phyloP scores from a whole-genome alignment of 139 green algal genomes.

The Picochlorum sp. region DNA sequence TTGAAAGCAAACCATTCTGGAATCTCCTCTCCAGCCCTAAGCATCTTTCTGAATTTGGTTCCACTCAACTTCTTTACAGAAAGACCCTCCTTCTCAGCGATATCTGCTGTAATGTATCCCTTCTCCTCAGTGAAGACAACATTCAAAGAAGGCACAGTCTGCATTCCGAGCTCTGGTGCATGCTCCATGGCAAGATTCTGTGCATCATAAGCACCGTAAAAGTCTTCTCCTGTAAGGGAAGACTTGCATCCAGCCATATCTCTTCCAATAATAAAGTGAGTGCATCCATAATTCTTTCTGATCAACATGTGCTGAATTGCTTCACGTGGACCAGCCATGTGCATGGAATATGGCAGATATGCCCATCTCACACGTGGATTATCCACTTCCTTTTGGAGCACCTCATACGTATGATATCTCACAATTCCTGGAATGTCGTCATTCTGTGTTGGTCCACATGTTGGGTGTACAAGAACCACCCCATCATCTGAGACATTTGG shows the following conservation, averaged over 20 bases:
- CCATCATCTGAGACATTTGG: constrained; percentile 56
- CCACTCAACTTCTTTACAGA: constrained; percentile 77
- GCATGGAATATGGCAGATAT: constrained; percentile 93
- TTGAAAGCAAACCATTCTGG: constrained; percentile 97
- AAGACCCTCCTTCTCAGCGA: constrained; percentile 61
- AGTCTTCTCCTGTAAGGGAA: constrained; percentile 75
- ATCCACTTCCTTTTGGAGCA: constrained; percentile 75
- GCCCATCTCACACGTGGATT: constrained; percentile 78
- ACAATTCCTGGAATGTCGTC: constrained; percentile 94
- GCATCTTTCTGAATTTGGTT: constrained; percentile 91
- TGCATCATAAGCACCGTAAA: constrained; percentile 77
- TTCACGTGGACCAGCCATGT: constrained; percentile 88
- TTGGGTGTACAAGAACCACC: constrained; percentile 85
- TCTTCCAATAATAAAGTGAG: constrained; percentile 93
- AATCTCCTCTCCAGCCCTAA: constrained; percentile 81
- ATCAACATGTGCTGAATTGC: constrained; percentile 95
- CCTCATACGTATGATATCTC: constrained; percentile 89
- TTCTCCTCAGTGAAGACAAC: constrained; percentile 77
- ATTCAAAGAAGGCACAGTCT: constrained; percentile 82
- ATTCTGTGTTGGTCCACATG: constrained; percentile 84
- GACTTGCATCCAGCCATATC: constrained; percentile 92
- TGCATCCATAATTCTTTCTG: constrained; percentile 92
- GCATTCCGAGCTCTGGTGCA: constrained; percentile 68
- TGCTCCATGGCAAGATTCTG: constrained; percentile 64
- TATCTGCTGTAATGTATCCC: constrained; percentile 85